phyloP scores from a whole-genome alignment of 1,284 basidiomycete genomes.

The Schizophyllum amplum region DNA sequence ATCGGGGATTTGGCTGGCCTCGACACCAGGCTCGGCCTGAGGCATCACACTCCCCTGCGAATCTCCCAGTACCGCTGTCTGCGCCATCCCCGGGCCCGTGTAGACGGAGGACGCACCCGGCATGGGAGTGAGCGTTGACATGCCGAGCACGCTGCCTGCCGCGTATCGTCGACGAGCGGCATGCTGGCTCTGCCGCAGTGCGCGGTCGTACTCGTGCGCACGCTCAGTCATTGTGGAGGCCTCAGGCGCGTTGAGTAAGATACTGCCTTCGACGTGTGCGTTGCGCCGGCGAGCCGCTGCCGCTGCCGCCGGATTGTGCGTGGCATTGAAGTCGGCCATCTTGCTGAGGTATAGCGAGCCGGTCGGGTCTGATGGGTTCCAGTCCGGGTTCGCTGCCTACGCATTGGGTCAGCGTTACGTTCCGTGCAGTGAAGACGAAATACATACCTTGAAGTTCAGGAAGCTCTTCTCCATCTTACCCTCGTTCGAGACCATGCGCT shows the following conservation, averaged over 20 bases:
- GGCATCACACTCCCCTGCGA: conserved; percentile 26
- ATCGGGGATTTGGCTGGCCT: conserved; percentile 24
- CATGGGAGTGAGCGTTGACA: conserved; percentile 26
- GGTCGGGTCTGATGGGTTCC: conserved; percentile 83
- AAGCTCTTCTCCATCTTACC: conserved; percentile 99
- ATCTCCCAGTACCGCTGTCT: conserved; percentile 63
- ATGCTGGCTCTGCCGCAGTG: conserved; percentile 63
- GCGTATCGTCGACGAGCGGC: conserved; percentile 37
- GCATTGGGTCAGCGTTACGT: background rate
- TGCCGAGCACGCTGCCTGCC: conserved; percentile 31
- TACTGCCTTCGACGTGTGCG: conserved; percentile 17
- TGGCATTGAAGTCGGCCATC: conserved; percentile 62
- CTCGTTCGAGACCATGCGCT: conserved; percentile 75
- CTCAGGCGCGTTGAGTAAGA: conserved; percentile 22
- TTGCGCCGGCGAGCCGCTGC: background rate
- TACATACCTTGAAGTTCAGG: conserved; percentile 79
- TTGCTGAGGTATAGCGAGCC: conserved; percentile 81
- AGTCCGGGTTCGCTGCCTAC: conserved; percentile 86
- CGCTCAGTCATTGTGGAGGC: conserved; percentile 39
- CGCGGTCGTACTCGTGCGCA: conserved; percentile 65
- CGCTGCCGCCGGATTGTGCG: conserved; percentile 28
- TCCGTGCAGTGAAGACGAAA: background rate
- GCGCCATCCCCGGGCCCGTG: conserved; percentile 44
- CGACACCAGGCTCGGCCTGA: conserved; percentile 5
- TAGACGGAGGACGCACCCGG: conserved; percentile 34